Percentiles rank a stretch among this genome's conserved stretches.
These are phyloP conservation scores for Thalassiosira profunda DNA, from an alignment of 108 stramenopile genomes.

Conservation along the genomic window DNA sequence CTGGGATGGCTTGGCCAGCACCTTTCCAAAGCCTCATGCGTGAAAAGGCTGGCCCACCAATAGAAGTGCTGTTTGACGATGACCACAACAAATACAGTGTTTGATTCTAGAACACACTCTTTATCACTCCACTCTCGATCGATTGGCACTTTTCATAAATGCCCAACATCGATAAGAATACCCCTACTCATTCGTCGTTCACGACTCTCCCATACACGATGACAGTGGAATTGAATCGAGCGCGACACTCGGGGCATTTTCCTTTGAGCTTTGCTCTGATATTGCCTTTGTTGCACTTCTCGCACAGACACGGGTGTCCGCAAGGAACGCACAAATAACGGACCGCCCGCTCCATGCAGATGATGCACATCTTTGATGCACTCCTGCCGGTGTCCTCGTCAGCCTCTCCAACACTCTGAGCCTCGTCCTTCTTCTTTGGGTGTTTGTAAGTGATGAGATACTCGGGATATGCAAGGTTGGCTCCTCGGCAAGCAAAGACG, in stretches of 20 bases:
- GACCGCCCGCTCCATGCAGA: slow-evolving; percentile 40
- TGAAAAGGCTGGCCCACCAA: neutral
- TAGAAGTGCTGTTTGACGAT: neutral
- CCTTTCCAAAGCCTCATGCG: slow-evolving; percentile 18
- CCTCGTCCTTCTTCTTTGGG: neutral
- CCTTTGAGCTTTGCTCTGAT: slow-evolving; percentile 22
- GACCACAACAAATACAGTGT: neutral
- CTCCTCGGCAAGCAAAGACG: slow-evolving; percentile 17
- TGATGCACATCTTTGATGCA: slow-evolving; percentile 37
- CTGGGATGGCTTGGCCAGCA: slow-evolving; percentile 60
- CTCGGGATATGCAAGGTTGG: slow-evolving; percentile 36
- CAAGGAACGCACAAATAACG: slow-evolving; percentile 32
- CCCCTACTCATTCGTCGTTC: slow-evolving; percentile 23
- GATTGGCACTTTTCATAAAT: no score
- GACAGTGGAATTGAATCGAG: slow-evolving; percentile 2
- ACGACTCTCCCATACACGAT: slow-evolving; percentile 43
- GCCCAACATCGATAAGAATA: neutral
- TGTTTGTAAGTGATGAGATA: slow-evolving; percentile 39
- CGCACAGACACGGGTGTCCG: slow-evolving; percentile 50
- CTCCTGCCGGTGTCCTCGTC: neutral
- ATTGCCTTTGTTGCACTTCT: slow-evolving; percentile 7
- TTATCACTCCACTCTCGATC: no score
- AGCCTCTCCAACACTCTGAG: neutral
- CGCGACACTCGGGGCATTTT: slow-evolving; percentile 45
- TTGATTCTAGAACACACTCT: no score